A percentile compares a stretch with the other conserved stretches of the same genome.
phyloP scores from a whole-genome alignment of 805 yeast species.

The Saccharomyces paradoxus region DNA sequence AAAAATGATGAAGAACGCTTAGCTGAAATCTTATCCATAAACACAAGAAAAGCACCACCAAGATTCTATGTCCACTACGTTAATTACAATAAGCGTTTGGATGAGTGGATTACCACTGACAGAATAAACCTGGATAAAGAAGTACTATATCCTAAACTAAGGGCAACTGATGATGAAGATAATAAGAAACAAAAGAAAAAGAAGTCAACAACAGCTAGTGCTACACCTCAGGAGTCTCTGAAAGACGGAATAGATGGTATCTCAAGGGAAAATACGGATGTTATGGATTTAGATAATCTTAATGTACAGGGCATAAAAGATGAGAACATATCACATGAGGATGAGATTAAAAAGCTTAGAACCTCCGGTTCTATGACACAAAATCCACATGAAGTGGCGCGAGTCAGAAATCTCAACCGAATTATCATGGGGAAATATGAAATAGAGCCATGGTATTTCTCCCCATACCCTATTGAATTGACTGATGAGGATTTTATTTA shows the following conservation, averaged over 20 bases:
- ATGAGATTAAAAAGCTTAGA: constrained; percentile 83
- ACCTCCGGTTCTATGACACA: constrained; percentile 98
- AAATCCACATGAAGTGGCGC: constrained; percentile 73
- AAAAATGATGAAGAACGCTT: constrained; percentile 74
- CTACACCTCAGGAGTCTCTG: constrained; percentile 18
- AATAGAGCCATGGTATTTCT: constrained; percentile 98
- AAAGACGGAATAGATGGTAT: constrained; percentile 14
- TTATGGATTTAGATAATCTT: constrained; percentile 75
- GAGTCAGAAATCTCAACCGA: constrained; percentile 74
- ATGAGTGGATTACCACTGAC: constrained; percentile 80
- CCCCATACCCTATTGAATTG: constrained; percentile 91
- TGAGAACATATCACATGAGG: constrained; percentile 76
- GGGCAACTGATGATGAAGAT: constrained; percentile 38
- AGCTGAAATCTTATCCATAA: constrained; percentile 80
- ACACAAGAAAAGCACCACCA: constrained; percentile 63
- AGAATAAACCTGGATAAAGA: constrained; percentile 67
- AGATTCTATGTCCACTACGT: constrained; percentile 90
- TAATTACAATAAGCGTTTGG: constrained; percentile 91
- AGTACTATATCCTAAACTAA: constrained; percentile 61
- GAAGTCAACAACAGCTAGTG: constrained; percentile 17
- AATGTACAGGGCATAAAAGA: constrained; percentile 73
- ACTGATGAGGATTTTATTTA: constrained; percentile 87
- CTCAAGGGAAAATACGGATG: constrained; percentile 36
- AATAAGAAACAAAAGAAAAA: constrained; percentile 30
- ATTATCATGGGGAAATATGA: constrained; percentile 83